These are phyloP conservation scores for Macrotyloma uniflorum DNA, from an alignment of 306 rosid species.

Conservation along the genomic window DNA sequence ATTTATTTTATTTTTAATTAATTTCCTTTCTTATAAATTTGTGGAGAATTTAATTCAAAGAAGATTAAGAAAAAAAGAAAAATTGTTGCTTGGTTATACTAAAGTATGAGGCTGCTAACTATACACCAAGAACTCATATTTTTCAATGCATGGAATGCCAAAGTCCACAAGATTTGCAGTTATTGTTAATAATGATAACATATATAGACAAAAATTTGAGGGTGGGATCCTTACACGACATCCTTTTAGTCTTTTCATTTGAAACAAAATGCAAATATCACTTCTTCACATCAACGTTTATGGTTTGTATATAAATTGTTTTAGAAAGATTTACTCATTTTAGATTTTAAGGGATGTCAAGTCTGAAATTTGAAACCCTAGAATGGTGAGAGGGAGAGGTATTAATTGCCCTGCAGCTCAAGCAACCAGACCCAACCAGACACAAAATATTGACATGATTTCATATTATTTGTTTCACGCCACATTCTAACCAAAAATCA, in stretches of 20 bases:
- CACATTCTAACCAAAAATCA: slow-evolving; percentile 2
- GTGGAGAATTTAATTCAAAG: no score
- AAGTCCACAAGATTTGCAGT: not conserved
- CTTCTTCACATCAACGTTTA: no score
- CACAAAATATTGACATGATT: not conserved
- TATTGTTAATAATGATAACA: not conserved
- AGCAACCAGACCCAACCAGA: not conserved
- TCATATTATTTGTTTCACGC: not conserved
- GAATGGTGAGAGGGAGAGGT: no score
- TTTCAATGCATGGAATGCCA: slow-evolving; percentile 2
- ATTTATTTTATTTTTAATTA: no score
- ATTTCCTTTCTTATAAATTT: no score
- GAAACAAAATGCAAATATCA: not conserved
- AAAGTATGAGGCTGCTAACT: not conserved
- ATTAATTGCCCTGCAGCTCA: not conserved
- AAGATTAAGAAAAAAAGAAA: no score
- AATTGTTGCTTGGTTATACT: no score
- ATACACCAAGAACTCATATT: not conserved
- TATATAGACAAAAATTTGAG: slow-evolving; percentile 15
- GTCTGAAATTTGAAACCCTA: no score
- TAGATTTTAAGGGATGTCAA: no score
- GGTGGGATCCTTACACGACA: slow-evolving; percentile 39
- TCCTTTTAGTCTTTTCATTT: slow-evolving; percentile 2
- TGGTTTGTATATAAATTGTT: no score
- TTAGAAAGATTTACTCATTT: no score